phyloP scores from a whole-genome alignment of 768 basidiomycete genomes.

The Tricholoma furcatifolium region DNA sequence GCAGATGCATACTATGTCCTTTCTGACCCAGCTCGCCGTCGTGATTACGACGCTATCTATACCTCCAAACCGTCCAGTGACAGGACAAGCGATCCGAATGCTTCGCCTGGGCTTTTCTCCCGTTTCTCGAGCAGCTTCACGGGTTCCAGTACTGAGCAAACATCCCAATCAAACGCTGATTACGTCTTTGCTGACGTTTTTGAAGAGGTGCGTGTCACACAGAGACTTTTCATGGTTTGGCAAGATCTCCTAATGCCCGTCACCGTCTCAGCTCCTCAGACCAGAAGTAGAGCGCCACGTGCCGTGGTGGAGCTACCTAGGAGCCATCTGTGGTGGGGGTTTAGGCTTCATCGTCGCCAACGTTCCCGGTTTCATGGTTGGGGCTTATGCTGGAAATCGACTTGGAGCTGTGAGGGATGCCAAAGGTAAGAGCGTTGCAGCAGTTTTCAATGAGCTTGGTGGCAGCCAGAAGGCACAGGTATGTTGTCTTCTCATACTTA shows the following conservation, averaged over 20 bases:
- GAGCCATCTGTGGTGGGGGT: constrained; percentile 70
- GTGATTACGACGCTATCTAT: constrained; percentile 72
- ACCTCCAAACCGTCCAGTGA: constrained; percentile 49
- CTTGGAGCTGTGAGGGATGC: constrained; percentile 90
- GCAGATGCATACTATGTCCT: constrained; percentile 95
- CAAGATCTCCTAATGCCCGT: neutral
- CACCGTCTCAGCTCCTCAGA: constrained; percentile 55
- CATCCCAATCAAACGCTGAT: constrained; percentile 69
- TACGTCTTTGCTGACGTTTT: constrained; percentile 88
- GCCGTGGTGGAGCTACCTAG: constrained; percentile 79
- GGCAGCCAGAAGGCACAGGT: constrained; percentile 88
- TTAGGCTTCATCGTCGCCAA: constrained; percentile 68
- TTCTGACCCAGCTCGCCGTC: constrained; percentile 70
- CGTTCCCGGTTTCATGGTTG: constrained; percentile 81
- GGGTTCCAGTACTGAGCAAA: constrained; percentile 26
- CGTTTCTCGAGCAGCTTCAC: constrained; percentile 73
- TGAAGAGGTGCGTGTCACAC: constrained; percentile 63
- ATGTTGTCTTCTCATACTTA: constrained; percentile 17
- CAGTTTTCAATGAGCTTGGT: constrained; percentile 79
- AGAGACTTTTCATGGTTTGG: neutral
- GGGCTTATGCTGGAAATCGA: constrained; percentile 86
- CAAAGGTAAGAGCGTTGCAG: constrained; percentile 90
- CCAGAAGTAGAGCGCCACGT: constrained; percentile 75
- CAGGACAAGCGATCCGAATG: constrained; percentile 59
- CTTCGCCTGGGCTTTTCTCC: constrained; percentile 74